These are phyloP conservation scores for Trichoderma orchidacearum DNA, from an alignment of 495 filamentous ascomycete species.

Conservation along the genomic window DNA sequence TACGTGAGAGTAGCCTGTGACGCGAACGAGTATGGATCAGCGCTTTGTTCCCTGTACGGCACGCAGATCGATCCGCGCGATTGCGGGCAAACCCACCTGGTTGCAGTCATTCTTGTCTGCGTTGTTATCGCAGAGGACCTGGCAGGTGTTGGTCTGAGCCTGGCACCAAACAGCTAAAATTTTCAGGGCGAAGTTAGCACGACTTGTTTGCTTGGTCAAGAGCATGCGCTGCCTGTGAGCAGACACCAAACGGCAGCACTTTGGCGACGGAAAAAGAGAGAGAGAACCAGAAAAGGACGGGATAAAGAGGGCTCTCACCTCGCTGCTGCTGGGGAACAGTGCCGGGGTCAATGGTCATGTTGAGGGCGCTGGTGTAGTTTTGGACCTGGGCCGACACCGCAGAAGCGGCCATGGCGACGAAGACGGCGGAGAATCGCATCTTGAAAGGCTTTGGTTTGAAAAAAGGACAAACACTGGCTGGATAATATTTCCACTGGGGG, in stretches of 20 bases:
- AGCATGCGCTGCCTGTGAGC: neutral
- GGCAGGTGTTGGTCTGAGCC: slow-evolving; percentile 20
- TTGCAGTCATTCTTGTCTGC: slow-evolving; percentile 13
- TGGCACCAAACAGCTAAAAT: slow-evolving; percentile 18
- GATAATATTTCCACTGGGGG: neutral
- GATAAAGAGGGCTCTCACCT: slow-evolving; percentile 10
- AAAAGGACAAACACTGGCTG: neutral
- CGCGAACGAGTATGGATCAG: slow-evolving; percentile 2
- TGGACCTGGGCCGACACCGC: slow-evolving; percentile 12
- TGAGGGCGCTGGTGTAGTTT: slow-evolving; percentile 4
- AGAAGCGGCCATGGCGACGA: slow-evolving; percentile 18
- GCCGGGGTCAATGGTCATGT: slow-evolving; percentile 18
- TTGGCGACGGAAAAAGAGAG: neutral
- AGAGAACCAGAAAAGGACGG: neutral
- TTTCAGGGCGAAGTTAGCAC: neutral
- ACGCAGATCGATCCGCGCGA: neutral
- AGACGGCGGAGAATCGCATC: slow-evolving; percentile 15
- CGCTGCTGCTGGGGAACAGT: slow-evolving; percentile 5
- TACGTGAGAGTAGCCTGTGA: slow-evolving; percentile 14
- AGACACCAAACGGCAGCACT: neutral
- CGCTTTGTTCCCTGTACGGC: neutral
- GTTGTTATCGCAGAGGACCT: slow-evolving; percentile 13
- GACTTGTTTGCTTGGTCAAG: neutral
- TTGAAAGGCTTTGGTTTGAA: neutral
- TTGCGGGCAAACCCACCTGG: slow-evolving; percentile 8